These are phyloP conservation scores for Eucalyptus sp. DNA, from an alignment of 345 rosid genomes.

Conservation along the genomic window DNA sequence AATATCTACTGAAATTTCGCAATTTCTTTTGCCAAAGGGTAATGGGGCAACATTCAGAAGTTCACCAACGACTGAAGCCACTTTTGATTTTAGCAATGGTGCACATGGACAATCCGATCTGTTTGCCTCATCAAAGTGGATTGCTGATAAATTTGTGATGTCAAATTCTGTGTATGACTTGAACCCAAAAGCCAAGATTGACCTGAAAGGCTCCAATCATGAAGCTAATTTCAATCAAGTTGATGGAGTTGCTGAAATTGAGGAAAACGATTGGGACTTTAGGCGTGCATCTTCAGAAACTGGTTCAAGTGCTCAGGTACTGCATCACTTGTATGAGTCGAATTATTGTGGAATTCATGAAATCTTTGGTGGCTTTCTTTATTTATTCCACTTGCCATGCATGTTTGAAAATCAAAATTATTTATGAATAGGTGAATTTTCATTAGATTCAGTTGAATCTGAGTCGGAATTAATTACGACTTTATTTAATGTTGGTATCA, in stretches of 20 bases:
- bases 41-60: neutral
- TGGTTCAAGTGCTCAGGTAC: slow-evolving; percentile 15
- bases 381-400: neutral
- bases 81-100: neutral
- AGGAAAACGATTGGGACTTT: slow-evolving; percentile 36
- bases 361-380: neutral
- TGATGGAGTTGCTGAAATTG: slow-evolving; percentile 6
- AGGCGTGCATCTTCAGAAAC: slow-evolving; percentile 27
- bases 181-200: neutral
- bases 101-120: neutral
- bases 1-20: neutral
- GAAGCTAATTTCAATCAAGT: neutral
- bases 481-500: neutral
- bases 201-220: neutral
- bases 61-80: neutral
- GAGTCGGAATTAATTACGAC: neutral
- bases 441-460: neutral
- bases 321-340: neutral
- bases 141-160: neutral
- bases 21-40: neutral
- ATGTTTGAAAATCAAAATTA: neutral
- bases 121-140: neutral
- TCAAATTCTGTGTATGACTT: neutral
- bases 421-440: neutral
- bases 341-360: neutral